Conservation (phyloP, 208 protist species). For the Leishmania amazonensis region DNA sequence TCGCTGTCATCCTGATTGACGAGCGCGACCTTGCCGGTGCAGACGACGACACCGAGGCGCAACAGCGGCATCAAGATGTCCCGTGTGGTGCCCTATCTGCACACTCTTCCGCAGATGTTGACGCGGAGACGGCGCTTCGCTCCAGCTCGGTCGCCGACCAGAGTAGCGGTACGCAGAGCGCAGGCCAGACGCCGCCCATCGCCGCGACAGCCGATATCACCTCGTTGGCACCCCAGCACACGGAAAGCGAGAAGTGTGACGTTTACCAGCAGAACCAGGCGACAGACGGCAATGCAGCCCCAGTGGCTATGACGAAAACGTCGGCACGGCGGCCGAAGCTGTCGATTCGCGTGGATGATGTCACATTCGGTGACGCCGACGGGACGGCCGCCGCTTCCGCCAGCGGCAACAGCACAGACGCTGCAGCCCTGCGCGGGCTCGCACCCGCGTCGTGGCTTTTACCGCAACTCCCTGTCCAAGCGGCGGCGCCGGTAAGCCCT, state of each 20-base stretch:
- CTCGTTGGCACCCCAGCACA: not conserved
- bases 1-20: slow-evolving; percentile 31
- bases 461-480: slow-evolving; percentile 13
- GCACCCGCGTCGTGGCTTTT: slow-evolving; percentile 13
- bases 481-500: not conserved
- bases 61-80: not conserved
- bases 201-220: not conserved
- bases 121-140: not conserved
- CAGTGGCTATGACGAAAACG: not conserved
- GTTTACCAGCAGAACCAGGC: not conserved
- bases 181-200: not conserved
- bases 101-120: not conserved
- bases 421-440: not conserved
- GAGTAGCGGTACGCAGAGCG: not conserved
- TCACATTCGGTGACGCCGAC: not conserved
- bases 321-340: not conserved
- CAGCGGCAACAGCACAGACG: not conserved
- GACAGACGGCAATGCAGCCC: not conserved
- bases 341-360: slow-evolving; percentile 18
- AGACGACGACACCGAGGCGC: not conserved
- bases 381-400: not conserved
- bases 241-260: not conserved
- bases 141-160: not conserved
- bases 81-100: not conserved
- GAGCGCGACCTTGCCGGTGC: slow-evolving; percentile 14